Evolutionary conservation across 371 early-diverging fungal species (phyloP), one percentile per base, ranked within the genome.

Genomic region (Mucor velutinosus): DNA sequence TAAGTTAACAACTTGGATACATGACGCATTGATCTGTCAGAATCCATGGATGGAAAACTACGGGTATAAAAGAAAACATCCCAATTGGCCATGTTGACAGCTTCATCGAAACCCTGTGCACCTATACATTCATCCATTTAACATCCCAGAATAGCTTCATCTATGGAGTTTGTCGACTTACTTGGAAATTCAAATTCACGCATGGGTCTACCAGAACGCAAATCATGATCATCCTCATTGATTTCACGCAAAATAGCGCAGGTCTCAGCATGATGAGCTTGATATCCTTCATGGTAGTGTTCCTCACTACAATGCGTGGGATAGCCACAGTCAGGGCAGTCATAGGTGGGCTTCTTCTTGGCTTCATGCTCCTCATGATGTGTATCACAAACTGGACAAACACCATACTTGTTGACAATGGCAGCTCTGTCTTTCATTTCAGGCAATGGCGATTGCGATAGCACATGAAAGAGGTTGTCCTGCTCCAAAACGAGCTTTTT

Each of bases 201-300:
- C 87, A 93, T 85, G 57, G 83, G 82, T 67, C 93, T 82, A 21
- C 93, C 93, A 21, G 91, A 91, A 72, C 92, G 87, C 58, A 93
- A 83, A 75, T 94, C 93, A 62, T 94, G 93, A 66, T 93, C 93
- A 72, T 94, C 94, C 75, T 91, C 91, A 71, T 92, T 93, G 39
- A 88, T 85, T 72, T 91, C 86, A 58, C 91, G 81, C 60, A 94
- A 76, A 29, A 81, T 77, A 10, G 69, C 69, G 72, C 94, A 93
- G 23, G 27, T 49, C 56, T 84, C 73, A 37, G 85, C 77, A 35
- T 80, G 58, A 63, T 91, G 90, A 10, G 87, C 82, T 27, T 77
- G 77, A 60, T 76, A 76, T 45, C 89, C 93, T 68, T 77, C 72
- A 35, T 81, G 66, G 83, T 92, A 92, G 76, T 94, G 94, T 60